Evolutionary conservation across 768 basidiomycete genomes (phyloP), one percentile per base, ranked within the genome.

Genomic region (Clitopilus hobsonii): DNA sequence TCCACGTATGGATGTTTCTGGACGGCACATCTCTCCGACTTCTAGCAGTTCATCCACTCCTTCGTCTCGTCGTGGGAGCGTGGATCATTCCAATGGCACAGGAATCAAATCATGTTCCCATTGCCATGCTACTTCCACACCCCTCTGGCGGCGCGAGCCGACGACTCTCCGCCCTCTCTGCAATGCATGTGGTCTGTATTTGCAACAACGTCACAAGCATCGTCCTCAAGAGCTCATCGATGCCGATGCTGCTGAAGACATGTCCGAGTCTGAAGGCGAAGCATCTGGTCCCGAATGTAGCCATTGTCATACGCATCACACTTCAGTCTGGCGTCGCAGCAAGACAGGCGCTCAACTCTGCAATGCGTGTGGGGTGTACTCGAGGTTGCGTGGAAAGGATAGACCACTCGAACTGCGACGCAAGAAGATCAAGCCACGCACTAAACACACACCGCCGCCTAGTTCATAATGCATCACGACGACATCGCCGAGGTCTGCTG

Each of bases 321-420:
- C 78, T 2, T 77, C 76, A 6, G 78, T 80, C 38, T 80, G 78
- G 78, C 69, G 78, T 32, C 66, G 78, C 50, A 77, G 76, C 59
- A 80, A 80, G 63, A 68, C 74, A 1, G 78, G 78, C 0, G 75
- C 74, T 11, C 76, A 77, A 60, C 68, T 80, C 1, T 80, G 78
- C 61, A 80, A 80, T 52, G 78, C 78, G 5, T 80, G 78, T 60
- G 78, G 78, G 22, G 78, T 80, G 7, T 80, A 80, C 56, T 65
- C 65, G 25, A 68, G 78, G 26, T 70, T 80, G 47, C 72, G 77
- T 13, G 78, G 78, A 2, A 77, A 72, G 56, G 75, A 75, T 53
- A 65, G 78, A 30, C 78, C 78, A 6, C 58, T 80, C 23, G 73
- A 72, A 5, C 65, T 80, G 55, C 74, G 72, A 64, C 69, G 72